Percentiles rank a stretch among this genome's conserved stretches.
Evolutionary conservation across 2,329 filamentous ascomycete genomes (phyloP).

Genomic region (Cercospora canescens): DNA sequence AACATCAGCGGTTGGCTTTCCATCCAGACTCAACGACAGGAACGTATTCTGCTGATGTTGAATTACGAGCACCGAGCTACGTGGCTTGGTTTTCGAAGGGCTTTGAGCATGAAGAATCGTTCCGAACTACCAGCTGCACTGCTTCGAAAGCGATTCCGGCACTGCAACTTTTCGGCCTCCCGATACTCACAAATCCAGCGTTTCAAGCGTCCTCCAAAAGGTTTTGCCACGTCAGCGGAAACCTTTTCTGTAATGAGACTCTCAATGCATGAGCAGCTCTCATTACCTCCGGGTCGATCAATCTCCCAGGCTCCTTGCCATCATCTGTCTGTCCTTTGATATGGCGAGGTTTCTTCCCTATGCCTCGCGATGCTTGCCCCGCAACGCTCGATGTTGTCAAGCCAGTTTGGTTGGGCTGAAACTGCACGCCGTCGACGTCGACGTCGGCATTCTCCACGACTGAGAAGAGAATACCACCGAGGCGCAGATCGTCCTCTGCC

Average conservation of each 20-base stretch:
- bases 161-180: neutral
- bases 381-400: neutral
- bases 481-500: slow-evolving; percentile 7
- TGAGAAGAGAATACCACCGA: neutral
- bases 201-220: neutral
- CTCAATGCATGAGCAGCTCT: slow-evolving; percentile 5
- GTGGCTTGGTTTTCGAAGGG: no score
- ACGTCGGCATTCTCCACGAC: neutral
- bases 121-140: neutral
- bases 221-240: slow-evolving; percentile 14
- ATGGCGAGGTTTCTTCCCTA: slow-evolving; percentile 3
- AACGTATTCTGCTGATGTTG: no score
- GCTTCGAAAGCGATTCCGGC: neutral
- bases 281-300: neutral
- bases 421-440: neutral
- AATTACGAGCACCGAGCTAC: no score
- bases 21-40: no score
- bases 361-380: neutral
- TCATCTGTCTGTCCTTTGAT: neutral
- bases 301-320: neutral
- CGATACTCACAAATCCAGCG: neutral
- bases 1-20: neutral
- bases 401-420: neutral
- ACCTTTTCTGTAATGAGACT: neutral
- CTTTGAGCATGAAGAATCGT: no score